phyloP scores from a whole-genome alignment of 176 grass and related monocot species.

The Oryza punctata region DNA sequence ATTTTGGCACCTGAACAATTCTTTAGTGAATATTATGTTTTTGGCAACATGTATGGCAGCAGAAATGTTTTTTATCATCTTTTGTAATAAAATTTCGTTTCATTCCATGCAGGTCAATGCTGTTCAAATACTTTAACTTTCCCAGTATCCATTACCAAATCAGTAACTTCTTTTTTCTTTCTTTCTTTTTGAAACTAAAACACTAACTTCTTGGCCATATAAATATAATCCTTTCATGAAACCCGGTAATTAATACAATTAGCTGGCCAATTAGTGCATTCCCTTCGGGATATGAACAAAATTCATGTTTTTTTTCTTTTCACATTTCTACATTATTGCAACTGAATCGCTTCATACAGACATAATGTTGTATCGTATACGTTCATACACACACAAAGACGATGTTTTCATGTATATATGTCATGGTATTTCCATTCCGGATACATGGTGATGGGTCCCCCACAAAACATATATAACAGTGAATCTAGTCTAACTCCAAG shows the following conservation, averaged over 20 bases:
- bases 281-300: not conserved
- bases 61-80: not conserved
- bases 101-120: not conserved
- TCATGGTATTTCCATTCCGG: no score
- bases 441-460: no score
- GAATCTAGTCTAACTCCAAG: no score
- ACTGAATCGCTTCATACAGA: not conserved
- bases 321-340: not conserved
- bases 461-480: no score
- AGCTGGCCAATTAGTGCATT: not conserved
- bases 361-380: no score
- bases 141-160: not conserved
- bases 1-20: not conserved
- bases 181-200: no score
- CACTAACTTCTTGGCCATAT: not conserved
- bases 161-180: not conserved
- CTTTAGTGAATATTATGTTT: no score
- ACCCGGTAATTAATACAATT: not conserved
- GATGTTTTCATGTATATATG: no score
- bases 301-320: not conserved
- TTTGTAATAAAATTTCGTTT: not conserved
- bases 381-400: no score
- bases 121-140: not conserved
- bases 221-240: not conserved
- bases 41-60: no score